phyloP scores from a whole-genome alignment of 108 stramenopile species.

The Cyclotella atomus region DNA sequence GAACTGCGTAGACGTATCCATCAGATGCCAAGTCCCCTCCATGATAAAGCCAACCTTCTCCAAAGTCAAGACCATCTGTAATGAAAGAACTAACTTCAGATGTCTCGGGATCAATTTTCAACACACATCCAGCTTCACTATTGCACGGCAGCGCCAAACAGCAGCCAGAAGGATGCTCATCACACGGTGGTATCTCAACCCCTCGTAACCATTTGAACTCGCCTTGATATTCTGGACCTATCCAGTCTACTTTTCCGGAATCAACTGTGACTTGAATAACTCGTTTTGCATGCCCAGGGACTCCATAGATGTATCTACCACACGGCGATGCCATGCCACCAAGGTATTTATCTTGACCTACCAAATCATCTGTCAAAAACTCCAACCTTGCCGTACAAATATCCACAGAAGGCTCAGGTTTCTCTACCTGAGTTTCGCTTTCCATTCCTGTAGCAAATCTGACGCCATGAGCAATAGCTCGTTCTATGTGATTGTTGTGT shows the following conservation, averaged over 20 bases:
- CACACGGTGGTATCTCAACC: constrained; percentile 55
- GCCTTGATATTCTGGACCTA: constrained; percentile 56
- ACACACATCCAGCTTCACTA: constrained; percentile 44
- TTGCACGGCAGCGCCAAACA: constrained; percentile 70
- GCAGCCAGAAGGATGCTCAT: constrained; percentile 55
- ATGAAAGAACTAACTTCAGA: constrained; percentile 57
- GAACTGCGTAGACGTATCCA: constrained; percentile 68
- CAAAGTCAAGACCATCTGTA: constrained; percentile 33
- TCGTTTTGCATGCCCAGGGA: constrained; percentile 67
- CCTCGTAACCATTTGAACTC: constrained; percentile 77
- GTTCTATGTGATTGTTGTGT: constrained; percentile 23
- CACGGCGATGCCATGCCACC: constrained; percentile 77
- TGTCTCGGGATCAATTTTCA: constrained; percentile 67
- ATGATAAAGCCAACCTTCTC: constrained; percentile 70
- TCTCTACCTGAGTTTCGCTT: constrained; percentile 7
- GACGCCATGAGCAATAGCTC: constrained; percentile 64
- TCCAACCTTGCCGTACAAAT: constrained; percentile 11
- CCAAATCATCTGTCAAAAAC: background rate
- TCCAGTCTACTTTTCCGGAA: constrained; percentile 51
- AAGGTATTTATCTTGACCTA: constrained; percentile 25
- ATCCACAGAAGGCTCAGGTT: background rate
- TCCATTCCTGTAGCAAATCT: constrained; percentile 45
- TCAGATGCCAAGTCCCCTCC: constrained; percentile 63
- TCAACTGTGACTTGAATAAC: constrained; percentile 55
- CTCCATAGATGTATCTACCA: constrained; percentile 70